phyloP scores from a whole-genome alignment of 371 early-diverging fungal genomes.

The Chytridiales sp. region DNA sequence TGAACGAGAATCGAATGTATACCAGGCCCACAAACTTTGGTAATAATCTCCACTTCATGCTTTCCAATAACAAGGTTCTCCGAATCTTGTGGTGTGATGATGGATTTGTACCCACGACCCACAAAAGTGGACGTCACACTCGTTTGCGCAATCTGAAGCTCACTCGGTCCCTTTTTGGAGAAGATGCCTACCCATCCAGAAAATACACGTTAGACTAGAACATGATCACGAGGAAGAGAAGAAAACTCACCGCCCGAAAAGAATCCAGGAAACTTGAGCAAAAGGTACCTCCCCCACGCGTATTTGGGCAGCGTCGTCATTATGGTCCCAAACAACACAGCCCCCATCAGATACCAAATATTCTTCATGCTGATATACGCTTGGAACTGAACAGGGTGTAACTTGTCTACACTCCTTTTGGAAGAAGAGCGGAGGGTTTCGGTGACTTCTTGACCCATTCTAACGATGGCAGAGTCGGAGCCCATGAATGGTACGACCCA shows the following conservation, averaged over 20 bases:
- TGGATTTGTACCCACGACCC: slow-evolving; percentile 46
- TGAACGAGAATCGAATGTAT: neutral
- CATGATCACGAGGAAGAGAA: too few species aligned
- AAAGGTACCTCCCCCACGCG: slow-evolving; percentile 44
- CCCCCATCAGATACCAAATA: slow-evolving; percentile 41
- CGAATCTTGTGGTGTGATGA: slow-evolving; percentile 17
- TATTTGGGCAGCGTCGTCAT: slow-evolving; percentile 47
- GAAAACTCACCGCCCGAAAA: slow-evolving; percentile 33
- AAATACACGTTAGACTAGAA: too few species aligned
- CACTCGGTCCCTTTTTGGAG: slow-evolving; percentile 64
- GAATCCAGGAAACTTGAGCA: slow-evolving; percentile 38
- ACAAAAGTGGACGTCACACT: slow-evolving; percentile 51
- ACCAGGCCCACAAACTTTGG: slow-evolving; percentile 52
- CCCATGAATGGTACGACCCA: slow-evolving; percentile 40
- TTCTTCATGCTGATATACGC: slow-evolving; percentile 53
- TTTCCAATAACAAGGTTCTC: slow-evolving; percentile 39
- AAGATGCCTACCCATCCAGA: slow-evolving; percentile 33
- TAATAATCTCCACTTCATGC: slow-evolving; percentile 50
- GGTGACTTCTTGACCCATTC: slow-evolving; percentile 22
- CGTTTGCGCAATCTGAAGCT: slow-evolving; percentile 46
- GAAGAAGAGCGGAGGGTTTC: slow-evolving; percentile 3
- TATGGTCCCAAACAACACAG: slow-evolving; percentile 36
- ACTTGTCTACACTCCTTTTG: too few species aligned
- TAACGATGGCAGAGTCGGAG: slow-evolving; percentile 36
- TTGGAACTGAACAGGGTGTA: slow-evolving; percentile 29